A percentile compares a stretch with the other conserved stretches of the same genome.
These are phyloP conservation scores for Dillenia suffruticosa DNA, from an alignment of 164 flowering plant species.

Conservation along the genomic window DNA sequence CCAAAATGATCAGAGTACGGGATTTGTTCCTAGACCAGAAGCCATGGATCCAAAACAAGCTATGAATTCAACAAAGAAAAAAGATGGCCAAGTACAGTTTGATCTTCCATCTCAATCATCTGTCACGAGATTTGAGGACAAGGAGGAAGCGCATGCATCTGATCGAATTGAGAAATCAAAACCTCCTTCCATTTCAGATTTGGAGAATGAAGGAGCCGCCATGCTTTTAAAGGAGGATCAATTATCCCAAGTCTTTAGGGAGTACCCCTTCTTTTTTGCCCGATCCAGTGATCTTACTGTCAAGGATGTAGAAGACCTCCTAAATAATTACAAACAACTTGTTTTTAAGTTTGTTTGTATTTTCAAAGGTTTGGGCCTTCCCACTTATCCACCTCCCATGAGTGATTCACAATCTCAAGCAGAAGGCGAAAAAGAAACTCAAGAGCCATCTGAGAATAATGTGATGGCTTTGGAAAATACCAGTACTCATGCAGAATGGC, in stretches of 20 bases:
- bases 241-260: constrained; percentile 33
- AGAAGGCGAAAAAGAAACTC: constrained; percentile 9
- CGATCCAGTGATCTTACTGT: constrained; percentile 74
- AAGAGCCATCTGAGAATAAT: constrained; percentile 19
- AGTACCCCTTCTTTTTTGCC: constrained; percentile 71
- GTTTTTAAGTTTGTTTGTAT: constrained; percentile 77
- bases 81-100: constrained; percentile 7
- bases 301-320: constrained; percentile 68
- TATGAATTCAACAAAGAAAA: constrained; percentile 20
- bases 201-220: constrained; percentile 74
- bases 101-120: constrained; percentile 24
- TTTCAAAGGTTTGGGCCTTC: constrained; percentile 53
- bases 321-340: constrained; percentile 70
- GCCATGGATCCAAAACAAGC: constrained; percentile 24
- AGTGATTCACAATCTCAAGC: constrained; percentile 18
- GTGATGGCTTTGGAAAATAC: constrained; percentile 15
- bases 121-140: constrained; percentile 18
- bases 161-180: constrained; percentile 22
- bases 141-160: constrained; percentile 20
- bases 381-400: constrained; percentile 14
- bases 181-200: constrained; percentile 61
- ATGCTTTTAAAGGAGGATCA: constrained; percentile 66
- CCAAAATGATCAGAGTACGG: constrained; percentile 28
- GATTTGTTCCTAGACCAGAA: constrained; percentile 21
- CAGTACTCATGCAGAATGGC: constrained; percentile 7